These are phyloP conservation scores for Suillus variegatus DNA, from an alignment of 768 basidiomycete genomes.

Conservation along the genomic window DNA sequence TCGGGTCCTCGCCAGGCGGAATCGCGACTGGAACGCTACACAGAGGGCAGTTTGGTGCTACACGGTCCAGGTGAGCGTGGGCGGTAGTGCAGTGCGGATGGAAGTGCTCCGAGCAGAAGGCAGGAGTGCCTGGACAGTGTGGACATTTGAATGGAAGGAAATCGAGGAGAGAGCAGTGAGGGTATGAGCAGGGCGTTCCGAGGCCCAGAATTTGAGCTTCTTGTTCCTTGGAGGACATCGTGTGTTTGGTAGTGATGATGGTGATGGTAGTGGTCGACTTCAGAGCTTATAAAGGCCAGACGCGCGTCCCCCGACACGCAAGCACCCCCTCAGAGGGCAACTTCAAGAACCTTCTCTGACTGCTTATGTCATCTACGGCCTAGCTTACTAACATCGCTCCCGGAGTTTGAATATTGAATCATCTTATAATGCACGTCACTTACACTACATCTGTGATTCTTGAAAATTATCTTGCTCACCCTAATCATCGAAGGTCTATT, in stretches of 20 bases:
- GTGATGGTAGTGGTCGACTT: background rate
- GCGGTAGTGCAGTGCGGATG: conserved; percentile 65
- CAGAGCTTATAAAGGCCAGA: conserved; percentile 22
- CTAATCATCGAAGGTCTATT: too few relatives aligned
- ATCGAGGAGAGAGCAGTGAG: conserved; percentile 71
- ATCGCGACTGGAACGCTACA: conserved; percentile 77
- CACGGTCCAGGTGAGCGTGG: conserved; percentile 61
- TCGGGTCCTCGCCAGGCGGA: conserved; percentile 78
- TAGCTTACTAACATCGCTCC: too few relatives aligned
- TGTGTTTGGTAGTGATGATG: conserved; percentile 7
- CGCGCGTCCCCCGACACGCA: conserved; percentile 29
- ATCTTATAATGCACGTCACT: too few relatives aligned
- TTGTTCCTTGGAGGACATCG: conserved; percentile 37
- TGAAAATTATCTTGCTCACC: too few relatives aligned
- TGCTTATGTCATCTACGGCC: background rate
- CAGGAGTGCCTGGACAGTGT: conserved; percentile 54
- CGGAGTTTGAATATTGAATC: too few relatives aligned
- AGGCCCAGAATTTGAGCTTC: conserved; percentile 63
- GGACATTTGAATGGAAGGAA: conserved; percentile 88
- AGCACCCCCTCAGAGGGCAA: conserved; percentile 9
- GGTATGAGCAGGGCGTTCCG: conserved; percentile 71
- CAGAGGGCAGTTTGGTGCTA: conserved; percentile 79
- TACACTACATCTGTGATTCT: too few relatives aligned
- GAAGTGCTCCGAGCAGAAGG: conserved; percentile 82
- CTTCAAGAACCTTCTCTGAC: background rate